Percentiles rank a stretch among this genome's conserved stretches.
phyloP scores from a whole-genome alignment of 1,139 yeast genomes.

The Yamadazyma jaroonii region DNA sequence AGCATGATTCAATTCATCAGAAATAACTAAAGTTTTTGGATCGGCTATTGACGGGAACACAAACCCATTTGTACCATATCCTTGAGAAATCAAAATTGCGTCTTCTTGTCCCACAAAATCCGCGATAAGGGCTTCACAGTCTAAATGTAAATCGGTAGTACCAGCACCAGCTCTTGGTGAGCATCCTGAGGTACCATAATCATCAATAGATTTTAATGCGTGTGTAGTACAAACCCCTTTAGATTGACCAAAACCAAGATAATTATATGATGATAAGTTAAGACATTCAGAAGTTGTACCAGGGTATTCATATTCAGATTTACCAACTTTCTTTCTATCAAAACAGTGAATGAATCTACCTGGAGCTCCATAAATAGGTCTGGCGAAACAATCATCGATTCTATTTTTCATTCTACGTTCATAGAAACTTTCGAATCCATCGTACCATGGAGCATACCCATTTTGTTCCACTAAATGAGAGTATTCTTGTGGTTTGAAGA shows the following conservation, averaged over 20 bases:
- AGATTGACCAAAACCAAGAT: conserved; percentile 95
- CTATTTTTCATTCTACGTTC: conserved; percentile 88
- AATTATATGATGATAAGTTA: conserved; percentile 87
- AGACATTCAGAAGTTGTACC: conserved; percentile 77
- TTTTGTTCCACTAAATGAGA: conserved; percentile 69
- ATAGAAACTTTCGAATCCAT: conserved; percentile 90
- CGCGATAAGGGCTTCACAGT: conserved; percentile 78
- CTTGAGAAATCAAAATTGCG: conserved; percentile 84
- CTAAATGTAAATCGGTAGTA: conserved; percentile 68
- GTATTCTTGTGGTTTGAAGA: conserved; percentile 63
- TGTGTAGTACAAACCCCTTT: conserved; percentile 87
- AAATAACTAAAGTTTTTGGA: conserved; percentile 82
- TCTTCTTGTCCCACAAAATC: conserved; percentile 90
- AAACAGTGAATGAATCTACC: conserved; percentile 85
- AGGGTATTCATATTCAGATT: conserved; percentile 62
- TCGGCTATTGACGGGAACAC: conserved; percentile 82
- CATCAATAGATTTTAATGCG: conserved; percentile 59
- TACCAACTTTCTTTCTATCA: conserved; percentile 67
- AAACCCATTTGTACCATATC: conserved; percentile 95
- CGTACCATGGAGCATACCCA: conserved; percentile 96
- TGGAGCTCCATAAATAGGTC: conserved; percentile 96
- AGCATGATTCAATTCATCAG: conserved; percentile 94
- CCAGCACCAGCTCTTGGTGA: conserved; percentile 78
- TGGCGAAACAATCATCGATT: conserved; percentile 90
- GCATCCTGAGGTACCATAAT: conserved; percentile 75